phyloP scores from a whole-genome alignment of 306 rosid species.

The Begonia fuchsioides region DNA sequence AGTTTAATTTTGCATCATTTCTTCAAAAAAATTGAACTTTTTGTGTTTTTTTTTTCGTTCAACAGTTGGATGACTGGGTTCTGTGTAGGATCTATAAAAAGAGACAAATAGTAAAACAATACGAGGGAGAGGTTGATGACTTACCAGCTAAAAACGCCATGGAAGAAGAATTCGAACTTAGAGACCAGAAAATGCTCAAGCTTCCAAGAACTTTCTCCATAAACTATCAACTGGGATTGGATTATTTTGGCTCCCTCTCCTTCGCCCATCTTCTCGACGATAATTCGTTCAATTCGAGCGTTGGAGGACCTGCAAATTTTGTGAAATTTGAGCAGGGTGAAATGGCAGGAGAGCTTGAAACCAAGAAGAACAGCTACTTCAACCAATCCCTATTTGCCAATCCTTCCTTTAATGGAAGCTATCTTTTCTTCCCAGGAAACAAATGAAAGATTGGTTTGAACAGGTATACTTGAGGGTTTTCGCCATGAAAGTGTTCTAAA shows the following conservation, averaged over 20 bases:
- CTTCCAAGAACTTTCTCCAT: constrained; percentile 65
- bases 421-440: no score
- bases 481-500: no score
- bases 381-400: no score
- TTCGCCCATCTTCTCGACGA: constrained; percentile 59
- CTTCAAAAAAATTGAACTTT: background rate
- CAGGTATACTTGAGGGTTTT: no score
- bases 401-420: no score
- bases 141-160: constrained; percentile 17
- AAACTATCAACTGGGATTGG: constrained; percentile 57
- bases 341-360: constrained; percentile 22
- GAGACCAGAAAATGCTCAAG: constrained; percentile 34
- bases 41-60: background rate
- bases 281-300: constrained; percentile 33
- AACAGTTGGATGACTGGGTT: constrained; percentile 96
- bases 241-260: constrained; percentile 68
- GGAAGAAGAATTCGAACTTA: constrained; percentile 9
- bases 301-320: constrained; percentile 35
- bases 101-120: constrained; percentile 35
- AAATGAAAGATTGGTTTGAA: no score
- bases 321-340: constrained; percentile 21
- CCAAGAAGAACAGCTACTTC: no score
- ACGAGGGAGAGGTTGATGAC: constrained; percentile 40
- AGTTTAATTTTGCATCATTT: background rate
- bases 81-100: constrained; percentile 89